Evolutionary conservation across 2,329 filamentous ascomycete genomes (phyloP).

Genomic region (Pseudogymnoascus sp.): DNA sequence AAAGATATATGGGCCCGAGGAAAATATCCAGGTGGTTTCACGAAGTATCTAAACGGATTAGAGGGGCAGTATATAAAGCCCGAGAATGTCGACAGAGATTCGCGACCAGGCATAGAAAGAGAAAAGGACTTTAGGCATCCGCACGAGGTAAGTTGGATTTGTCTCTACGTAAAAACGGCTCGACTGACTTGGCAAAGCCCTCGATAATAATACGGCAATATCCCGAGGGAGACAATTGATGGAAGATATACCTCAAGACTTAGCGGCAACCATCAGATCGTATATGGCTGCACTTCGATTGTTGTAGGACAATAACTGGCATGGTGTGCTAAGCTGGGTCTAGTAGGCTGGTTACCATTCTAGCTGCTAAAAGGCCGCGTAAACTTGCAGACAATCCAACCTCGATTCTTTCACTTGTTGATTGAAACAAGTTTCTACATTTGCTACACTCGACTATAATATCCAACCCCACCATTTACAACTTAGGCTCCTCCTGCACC

Average conservation of each 20-base stretch:
- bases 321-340: too few species aligned
- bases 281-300: too few species aligned
- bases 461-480: constrained; percentile 18
- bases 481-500: constrained; percentile 23
- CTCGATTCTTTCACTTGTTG: background rate
- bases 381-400: background rate
- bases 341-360: too few species aligned
- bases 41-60: constrained; percentile 9
- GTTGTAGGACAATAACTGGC: too few species aligned
- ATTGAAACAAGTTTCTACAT: background rate
- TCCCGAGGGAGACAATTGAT: background rate
- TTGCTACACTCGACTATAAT: constrained; percentile 13
- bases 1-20: background rate
- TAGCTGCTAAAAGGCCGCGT: background rate
- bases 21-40: background rate
- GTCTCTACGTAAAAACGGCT: background rate
- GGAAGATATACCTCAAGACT: background rate
- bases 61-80: background rate
- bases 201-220: background rate
- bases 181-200: background rate
- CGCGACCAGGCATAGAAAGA: constrained; percentile 9
- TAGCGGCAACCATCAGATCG: background rate
- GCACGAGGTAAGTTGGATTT: background rate
- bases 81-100: background rate
- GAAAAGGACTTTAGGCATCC: constrained; percentile 10